Evolutionary conservation across 2,329 filamentous ascomycete species (phyloP), one percentile per base, ranked within the genome.

Genomic region (Hymenotorrendiella dingleyae): DNA sequence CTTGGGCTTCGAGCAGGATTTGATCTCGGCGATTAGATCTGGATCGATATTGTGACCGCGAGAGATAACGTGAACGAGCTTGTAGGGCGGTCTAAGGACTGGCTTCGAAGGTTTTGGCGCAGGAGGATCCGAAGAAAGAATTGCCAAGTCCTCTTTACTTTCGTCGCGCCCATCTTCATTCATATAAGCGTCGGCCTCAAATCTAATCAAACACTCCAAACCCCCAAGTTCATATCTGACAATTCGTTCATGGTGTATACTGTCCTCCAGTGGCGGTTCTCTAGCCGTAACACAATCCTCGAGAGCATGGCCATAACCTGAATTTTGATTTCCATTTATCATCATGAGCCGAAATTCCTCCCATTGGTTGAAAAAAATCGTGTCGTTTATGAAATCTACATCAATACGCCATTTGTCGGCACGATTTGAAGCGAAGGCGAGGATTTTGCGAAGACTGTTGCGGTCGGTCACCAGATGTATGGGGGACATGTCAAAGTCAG

Each of bases 311-410:
- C 62, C 62, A 36, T 56, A 65, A 11, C 58, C 59, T 8, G 50
- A 38, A 19, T 52, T 42, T 2, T 37, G 36, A 16, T 32, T 4
- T 12, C 52, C 49, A 21, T 33, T 39, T 26, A 37, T 22, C 12
- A 32, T 30, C 24, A 14, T 36, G 16, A 33, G 32, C 21, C 17
- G 50, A 36, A 27, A 40, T 22, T 46, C 41, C 11, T 60, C 60
- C 33, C 56, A 58, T 4, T 61, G 55, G 22, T 47, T 57, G 11
- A 67, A 53, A 32, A 66, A 55, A 2, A 64, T 53, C 9, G 63
- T 64, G 6, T 57, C 48, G 6, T 56, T 47, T 6, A 65, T 47
- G 26, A 65, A 46, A 28, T 62, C 46, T 6, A 63, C 47, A 30
- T 61, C 59, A 36, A 65, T 58, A 19, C 56, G 52, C 40, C 62